phyloP scores from a whole-genome alignment of 257 asterid species.

The Osmanthus fragrans region DNA sequence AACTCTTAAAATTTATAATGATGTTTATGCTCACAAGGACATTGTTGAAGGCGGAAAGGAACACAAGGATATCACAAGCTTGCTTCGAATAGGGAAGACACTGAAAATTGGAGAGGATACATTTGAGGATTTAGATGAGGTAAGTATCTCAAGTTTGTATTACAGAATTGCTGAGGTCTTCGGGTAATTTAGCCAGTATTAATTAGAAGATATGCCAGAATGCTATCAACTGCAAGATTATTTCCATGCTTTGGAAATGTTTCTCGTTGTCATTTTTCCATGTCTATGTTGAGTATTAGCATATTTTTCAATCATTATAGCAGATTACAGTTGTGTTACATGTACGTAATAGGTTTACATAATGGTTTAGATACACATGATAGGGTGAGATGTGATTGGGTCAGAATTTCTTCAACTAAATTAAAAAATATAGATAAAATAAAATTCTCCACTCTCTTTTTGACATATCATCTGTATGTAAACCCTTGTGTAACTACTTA shows the following conservation, averaged over 20 bases:
- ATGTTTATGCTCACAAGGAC: slow-evolving; percentile 86
- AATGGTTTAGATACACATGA: too few relatives aligned
- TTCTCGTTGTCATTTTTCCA: neutral
- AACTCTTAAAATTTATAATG: slow-evolving; percentile 77
- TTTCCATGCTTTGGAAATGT: neutral
- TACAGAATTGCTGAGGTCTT: neutral
- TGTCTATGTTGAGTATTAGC: neutral
- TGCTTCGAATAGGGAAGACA: slow-evolving; percentile 89
- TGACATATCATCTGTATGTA: too few relatives aligned
- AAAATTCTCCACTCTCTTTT: too few relatives aligned
- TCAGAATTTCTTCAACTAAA: too few relatives aligned
- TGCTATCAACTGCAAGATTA: neutral
- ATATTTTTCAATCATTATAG: neutral
- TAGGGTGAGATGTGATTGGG: too few relatives aligned
- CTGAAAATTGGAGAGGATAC: slow-evolving; percentile 95
- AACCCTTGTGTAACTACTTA: too few relatives aligned
- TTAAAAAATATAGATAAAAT: too few relatives aligned
- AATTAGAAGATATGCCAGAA: slow-evolving; percentile 8
- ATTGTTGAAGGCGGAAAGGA: slow-evolving; percentile 93
- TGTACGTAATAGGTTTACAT: too few relatives aligned
- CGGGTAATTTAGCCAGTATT: neutral
- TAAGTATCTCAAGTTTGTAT: slow-evolving; percentile 25
- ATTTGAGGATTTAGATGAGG: slow-evolving; percentile 99
- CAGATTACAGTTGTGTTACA: neutral
- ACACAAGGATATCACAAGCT: slow-evolving; percentile 85